These are phyloP conservation scores for grape (Vitis vinifera) DNA, from an alignment of 164 flowering plant species.

Conservation along the genomic window DNA sequence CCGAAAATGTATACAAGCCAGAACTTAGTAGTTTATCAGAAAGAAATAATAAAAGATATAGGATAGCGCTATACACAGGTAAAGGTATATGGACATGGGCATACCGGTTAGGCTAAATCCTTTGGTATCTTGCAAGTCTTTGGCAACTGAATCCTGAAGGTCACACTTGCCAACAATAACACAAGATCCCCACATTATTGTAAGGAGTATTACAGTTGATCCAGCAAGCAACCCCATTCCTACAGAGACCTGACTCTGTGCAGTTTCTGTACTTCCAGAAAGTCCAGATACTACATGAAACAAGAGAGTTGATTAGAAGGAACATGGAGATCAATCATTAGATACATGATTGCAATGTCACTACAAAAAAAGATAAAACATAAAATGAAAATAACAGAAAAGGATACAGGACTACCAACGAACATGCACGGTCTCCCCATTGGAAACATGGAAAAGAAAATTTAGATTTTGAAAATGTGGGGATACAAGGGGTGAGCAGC, in stretches of 20 bases:
- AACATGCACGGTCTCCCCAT: no score
- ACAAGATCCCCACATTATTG: conserved; percentile 23
- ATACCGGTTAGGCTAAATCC: conserved; percentile 16
- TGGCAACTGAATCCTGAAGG: conserved; percentile 8
- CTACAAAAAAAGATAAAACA: background rate
- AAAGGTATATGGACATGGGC: conserved; percentile 1
- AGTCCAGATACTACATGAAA: conserved; percentile 16
- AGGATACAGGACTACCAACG: no score
- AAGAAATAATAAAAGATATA: background rate
- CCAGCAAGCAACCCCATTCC: conserved; percentile 26
- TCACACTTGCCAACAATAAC: conserved; percentile 17
- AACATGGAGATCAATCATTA: background rate
- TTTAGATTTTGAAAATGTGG: no score
- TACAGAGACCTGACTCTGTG: conserved; percentile 18
- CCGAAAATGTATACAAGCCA: no score
- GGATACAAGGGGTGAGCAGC: background rate
- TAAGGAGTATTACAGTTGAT: conserved; percentile 20
- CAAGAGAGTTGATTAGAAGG: background rate
- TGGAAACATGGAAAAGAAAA: no score
- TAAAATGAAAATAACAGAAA: no score
- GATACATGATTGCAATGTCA: background rate
- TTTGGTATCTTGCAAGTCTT: conserved; percentile 7
- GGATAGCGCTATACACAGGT: background rate
- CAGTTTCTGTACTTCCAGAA: conserved; percentile 15
- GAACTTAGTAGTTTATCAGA: background rate